These are phyloP conservation scores for Rhodotorula taiwanensis DNA, from an alignment of 768 basidiomycete species.

Conservation along the genomic window DNA sequence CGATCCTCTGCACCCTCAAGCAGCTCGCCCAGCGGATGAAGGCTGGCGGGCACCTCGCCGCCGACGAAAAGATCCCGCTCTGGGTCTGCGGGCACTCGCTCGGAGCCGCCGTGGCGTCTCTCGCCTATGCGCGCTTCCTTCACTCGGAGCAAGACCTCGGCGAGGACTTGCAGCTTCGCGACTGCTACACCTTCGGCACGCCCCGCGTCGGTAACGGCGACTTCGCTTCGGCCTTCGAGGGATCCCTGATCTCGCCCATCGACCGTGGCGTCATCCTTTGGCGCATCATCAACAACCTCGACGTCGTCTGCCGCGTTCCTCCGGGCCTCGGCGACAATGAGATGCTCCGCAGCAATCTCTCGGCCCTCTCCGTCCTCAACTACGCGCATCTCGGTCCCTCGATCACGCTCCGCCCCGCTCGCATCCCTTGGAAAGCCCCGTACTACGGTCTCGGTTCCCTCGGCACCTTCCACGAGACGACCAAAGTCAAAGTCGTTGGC, in stretches of 20 bases:
- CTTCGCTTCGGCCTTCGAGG: slow-evolving; percentile 17
- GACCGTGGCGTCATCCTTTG: slow-evolving; percentile 30
- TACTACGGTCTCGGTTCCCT: slow-evolving; percentile 1
- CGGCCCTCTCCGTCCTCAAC: slow-evolving; percentile 9
- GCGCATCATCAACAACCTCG: slow-evolving; percentile 19
- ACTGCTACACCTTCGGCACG: slow-evolving; percentile 18
- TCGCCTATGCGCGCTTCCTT: slow-evolving; percentile 24
- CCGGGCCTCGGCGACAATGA: slow-evolving; percentile 22
- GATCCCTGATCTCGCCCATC: slow-evolving; percentile 11
- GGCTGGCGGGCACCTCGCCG: background rate
- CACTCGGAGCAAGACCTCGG: slow-evolving; percentile 22
- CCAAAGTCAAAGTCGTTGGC: background rate
- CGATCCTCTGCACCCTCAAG: slow-evolving; percentile 17
- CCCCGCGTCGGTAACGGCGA: slow-evolving; percentile 25
- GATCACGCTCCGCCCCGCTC: slow-evolving; percentile 10
- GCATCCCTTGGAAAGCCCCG: background rate
- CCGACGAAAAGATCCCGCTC: slow-evolving; percentile 12
- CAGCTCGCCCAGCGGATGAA: slow-evolving; percentile 22
- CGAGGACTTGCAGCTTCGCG: background rate
- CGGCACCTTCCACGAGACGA: slow-evolving; percentile 14
- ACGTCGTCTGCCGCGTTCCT: slow-evolving; percentile 18
- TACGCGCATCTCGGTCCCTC: slow-evolving; percentile 15
- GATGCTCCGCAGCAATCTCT: background rate
- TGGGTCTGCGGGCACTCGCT: slow-evolving; percentile 11
- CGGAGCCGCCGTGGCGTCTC: slow-evolving; percentile 17